These are phyloP conservation scores for Cymbopogon citratus DNA, from an alignment of 176 grass and related monocot genomes.

Conservation along the genomic window DNA sequence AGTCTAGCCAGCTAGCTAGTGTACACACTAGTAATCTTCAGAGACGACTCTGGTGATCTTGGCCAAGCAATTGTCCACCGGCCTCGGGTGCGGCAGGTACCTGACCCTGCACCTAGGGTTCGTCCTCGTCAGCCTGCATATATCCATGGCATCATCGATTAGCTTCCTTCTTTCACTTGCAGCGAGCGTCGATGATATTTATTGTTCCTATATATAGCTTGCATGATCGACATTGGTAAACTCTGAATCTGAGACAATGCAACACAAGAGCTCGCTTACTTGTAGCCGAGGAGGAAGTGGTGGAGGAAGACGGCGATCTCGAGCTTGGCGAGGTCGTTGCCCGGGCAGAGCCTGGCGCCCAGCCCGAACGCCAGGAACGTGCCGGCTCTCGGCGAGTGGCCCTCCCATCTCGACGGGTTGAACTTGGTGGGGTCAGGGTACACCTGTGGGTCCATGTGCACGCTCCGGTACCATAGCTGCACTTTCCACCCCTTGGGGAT, in stretches of 20 bases:
- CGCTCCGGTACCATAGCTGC: constrained; percentile 82
- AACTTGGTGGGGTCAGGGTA: constrained; percentile 68
- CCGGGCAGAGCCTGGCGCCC: constrained; percentile 67
- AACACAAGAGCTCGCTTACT: constrained; percentile 21
- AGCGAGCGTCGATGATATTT: no score
- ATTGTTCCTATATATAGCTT: no score
- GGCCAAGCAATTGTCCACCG: constrained; percentile 71
- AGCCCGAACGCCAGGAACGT: constrained; percentile 80
- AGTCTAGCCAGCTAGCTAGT: background rate
- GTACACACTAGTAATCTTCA: background rate
- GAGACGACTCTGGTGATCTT: constrained; percentile 52
- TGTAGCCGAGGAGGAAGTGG: constrained; percentile 84
- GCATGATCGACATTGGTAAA: no score
- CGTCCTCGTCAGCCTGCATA: constrained; percentile 47
- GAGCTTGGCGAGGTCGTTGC: constrained; percentile 86
- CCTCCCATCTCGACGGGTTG: constrained; percentile 87
- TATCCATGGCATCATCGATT: background rate
- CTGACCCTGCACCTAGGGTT: constrained; percentile 43
- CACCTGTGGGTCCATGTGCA: constrained; percentile 86
- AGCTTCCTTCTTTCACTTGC: no score
- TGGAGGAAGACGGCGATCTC: constrained; percentile 98
- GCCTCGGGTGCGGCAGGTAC: constrained; percentile 82
- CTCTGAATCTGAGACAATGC: no score
- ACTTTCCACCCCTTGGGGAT: constrained; percentile 88
- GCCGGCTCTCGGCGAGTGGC: constrained; percentile 55